phyloP scores from a whole-genome alignment of 805 yeast species.

The Alloascoidea africana region DNA sequence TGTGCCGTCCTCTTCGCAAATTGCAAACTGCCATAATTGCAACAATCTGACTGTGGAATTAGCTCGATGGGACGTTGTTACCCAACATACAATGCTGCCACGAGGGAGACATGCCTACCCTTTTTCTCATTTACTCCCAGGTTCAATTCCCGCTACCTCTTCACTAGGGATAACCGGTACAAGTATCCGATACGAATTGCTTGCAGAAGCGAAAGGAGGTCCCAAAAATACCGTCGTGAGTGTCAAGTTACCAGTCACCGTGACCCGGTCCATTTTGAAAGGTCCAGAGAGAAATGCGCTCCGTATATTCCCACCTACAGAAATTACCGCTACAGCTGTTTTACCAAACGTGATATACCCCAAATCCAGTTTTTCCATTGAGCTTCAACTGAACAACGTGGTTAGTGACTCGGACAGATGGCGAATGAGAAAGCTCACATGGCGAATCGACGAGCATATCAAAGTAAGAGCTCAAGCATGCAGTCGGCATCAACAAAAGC shows the following conservation, averaged over 20 bases:
- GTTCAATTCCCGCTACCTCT: conserved; percentile 69
- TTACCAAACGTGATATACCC: conserved; percentile 87
- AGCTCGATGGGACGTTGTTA: conserved; percentile 81
- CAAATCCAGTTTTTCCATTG: conserved; percentile 71
- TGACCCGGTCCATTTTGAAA: conserved; percentile 62
- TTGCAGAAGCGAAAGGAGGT: conserved; percentile 40
- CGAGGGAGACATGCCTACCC: conserved; percentile 78
- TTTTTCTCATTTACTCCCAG: conserved; percentile 79
- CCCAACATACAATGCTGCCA: conserved; percentile 38
- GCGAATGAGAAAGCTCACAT: conserved; percentile 80
- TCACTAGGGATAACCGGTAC: conserved; percentile 39
- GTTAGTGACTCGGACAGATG: conserved; percentile 37
- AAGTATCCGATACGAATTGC: conserved; percentile 55
- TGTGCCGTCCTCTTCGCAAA: conserved; percentile 30
- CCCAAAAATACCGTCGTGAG: conserved; percentile 11
- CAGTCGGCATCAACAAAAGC: conserved; percentile 33
- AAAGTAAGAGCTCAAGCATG: conserved; percentile 48
- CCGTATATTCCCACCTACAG: conserved; percentile 92
- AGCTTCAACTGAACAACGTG: conserved; percentile 65
- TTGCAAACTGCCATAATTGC: conserved; percentile 47
- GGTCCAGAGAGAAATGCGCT: conserved; percentile 79
- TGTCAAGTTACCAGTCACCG: conserved; percentile 42
- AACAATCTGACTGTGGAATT: conserved; percentile 37
- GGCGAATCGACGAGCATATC: conserved; percentile 83
- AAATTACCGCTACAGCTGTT: conserved; percentile 72